A percentile compares a stretch with the other conserved stretches of the same genome.
phyloP scores from a whole-genome alignment of 495 filamentous ascomycete genomes.

The Geoglossum glabrum region DNA sequence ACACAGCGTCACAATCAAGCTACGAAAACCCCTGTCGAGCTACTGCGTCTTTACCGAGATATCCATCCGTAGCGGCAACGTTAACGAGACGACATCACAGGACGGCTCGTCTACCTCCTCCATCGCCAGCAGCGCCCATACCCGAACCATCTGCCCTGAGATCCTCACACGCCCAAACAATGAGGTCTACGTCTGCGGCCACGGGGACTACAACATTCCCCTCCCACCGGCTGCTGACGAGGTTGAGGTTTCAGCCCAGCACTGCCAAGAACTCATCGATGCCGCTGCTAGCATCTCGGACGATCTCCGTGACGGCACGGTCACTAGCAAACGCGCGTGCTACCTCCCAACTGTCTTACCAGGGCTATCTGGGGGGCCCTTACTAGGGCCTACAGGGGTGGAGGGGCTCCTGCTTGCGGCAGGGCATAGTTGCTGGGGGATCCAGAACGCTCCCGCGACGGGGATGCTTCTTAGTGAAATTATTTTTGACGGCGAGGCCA shows the following conservation, averaged over 20 bases:
- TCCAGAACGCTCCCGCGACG: constrained; percentile 86
- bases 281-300: constrained; percentile 54
- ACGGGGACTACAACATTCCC: constrained; percentile 58
- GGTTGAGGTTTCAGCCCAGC: constrained; percentile 52
- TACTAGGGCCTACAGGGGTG: constrained; percentile 56
- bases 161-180: constrained; percentile 80
- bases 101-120: constrained; percentile 11
- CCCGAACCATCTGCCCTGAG: constrained; percentile 28
- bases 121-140: background rate
- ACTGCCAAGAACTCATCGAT: constrained; percentile 68
- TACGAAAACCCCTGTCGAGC: constrained; percentile 52
- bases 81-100: constrained; percentile 8
- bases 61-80: constrained; percentile 34
- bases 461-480: constrained; percentile 78
- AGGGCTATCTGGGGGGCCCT: constrained; percentile 30
- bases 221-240: constrained; percentile 58
- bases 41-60: constrained; percentile 65
- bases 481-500: constrained; percentile 59
- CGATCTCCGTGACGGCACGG: constrained; percentile 50
- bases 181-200: constrained; percentile 86
- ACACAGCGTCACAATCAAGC: constrained; percentile 73
- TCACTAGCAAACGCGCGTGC: constrained; percentile 75
- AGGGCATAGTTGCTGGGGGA: constrained; percentile 95
- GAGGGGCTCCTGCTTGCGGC: constrained; percentile 67
- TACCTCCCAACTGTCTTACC: constrained; percentile 49